Base-by-base conservation (phyloP, 2,329 filamentous ascomycete genomes). In the Sodiomyces alkalinus region DNA sequence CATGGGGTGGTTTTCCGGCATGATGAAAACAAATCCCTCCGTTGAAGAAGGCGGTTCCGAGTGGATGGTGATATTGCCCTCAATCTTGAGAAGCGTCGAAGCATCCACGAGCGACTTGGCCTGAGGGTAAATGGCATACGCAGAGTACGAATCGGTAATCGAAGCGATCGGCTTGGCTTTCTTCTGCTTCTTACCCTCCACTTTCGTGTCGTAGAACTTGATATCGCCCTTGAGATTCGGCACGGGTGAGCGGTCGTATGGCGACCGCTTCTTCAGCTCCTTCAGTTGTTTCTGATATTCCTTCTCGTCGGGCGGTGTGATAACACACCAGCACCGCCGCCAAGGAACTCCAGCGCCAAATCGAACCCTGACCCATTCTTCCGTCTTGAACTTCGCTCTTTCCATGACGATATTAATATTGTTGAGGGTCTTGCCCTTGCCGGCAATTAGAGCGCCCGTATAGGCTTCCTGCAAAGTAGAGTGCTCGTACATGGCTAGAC, bases 341-440 rank as follows among this genome's bases (percentile, higher is more conserved):
- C 90, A 98, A 0, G 87, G 86, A 7, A 90, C 92, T 26, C 90
- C 90, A 18, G 90, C 86, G 22, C 90, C 90, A 44, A 98, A 98
- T 34, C 90, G 70, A 28, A 98, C 90, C 37, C 90, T 70, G 12
- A 86, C 85, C 90, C 90, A 98, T 46, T 92, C 85, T 48, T 92
- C 85, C 22, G 80, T 72, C 41, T 74, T 77, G 41, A 81, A 68
- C 32, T 67, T 74, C 13, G 79, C 68, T 26, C 81, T 73, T 41
- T 92, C 82, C 68, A 96, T 80, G 39, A 98, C 87, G 16, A 74
- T 56, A 41, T 78, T 79, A 47, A 96, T 96, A 47, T 85, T 90
- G 58, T 94, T 94, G 30, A 98, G 54, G 1, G 58, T 55, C 50
- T 85, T 92, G 33, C 86, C 90, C 56, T 94, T 96, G 30, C 86